Conservation (phyloP, 768 basidiomycete species). For the Collybia nuda region DNA sequence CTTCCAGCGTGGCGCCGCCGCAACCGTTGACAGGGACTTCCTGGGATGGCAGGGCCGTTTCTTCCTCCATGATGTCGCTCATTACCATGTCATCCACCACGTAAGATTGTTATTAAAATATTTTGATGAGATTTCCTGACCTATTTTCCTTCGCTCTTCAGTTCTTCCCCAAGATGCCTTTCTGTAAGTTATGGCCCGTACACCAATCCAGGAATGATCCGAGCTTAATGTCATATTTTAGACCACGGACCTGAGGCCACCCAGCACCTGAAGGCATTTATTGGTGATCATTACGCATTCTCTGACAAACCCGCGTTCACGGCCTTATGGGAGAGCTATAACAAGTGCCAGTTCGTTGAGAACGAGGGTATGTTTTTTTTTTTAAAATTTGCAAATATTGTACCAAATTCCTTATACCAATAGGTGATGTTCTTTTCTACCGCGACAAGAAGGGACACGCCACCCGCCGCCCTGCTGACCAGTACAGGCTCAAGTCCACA, state of each 20-base stretch:
- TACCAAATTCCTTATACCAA: not conserved
- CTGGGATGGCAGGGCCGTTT: constrained; percentile 66
- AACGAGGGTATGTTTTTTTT: constrained; percentile 39
- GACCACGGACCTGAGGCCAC: constrained; percentile 57
- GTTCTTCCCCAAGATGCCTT: constrained; percentile 22
- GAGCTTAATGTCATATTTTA: constrained; percentile 15
- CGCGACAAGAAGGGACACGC: constrained; percentile 41
- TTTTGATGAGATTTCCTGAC: too few species aligned
- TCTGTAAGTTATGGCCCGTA: constrained; percentile 9
- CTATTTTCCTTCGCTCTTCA: not conserved
- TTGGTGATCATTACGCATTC: constrained; percentile 51
- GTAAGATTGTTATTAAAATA: constrained; percentile 23
- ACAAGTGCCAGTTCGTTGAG: constrained; percentile 58
- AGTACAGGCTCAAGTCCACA: constrained; percentile 7
- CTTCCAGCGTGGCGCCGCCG: constrained; percentile 61
- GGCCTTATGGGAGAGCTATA: constrained; percentile 57
- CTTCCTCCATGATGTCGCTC: constrained; percentile 67
- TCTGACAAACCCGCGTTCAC: constrained; percentile 38
- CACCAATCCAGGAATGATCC: not conserved
- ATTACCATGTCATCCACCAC: constrained; percentile 65
- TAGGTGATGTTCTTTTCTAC: constrained; percentile 46
- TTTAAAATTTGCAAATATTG: not conserved
- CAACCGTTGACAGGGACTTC: constrained; percentile 57
- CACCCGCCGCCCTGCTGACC: constrained; percentile 29
- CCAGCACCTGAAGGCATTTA: constrained; percentile 44